Evolutionary conservation across 1,284 basidiomycete genomes (phyloP).

Genomic region (Boletellus deceptivus): DNA sequence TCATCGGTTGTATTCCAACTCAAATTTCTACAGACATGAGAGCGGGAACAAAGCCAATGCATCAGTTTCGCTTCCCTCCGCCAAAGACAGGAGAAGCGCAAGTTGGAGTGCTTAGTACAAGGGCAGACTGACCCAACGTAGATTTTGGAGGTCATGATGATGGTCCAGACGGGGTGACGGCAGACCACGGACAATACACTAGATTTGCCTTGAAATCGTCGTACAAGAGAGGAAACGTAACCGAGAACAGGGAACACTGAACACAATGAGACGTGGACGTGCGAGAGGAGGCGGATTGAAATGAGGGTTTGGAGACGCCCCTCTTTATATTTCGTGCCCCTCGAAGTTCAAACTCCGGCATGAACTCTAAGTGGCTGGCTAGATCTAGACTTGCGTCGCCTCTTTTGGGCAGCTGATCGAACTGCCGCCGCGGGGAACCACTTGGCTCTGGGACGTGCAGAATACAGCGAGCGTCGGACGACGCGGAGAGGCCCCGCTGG

Average conservation of each 20-base stretch:
- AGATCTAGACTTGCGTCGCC: constrained; percentile 25
- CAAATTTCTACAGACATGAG: constrained; percentile 69
- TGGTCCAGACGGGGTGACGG: constrained; percentile 25
- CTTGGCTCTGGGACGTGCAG: not conserved
- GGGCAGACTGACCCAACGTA: constrained; percentile 80
- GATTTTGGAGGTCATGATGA: constrained; percentile 74
- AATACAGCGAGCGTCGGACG: not conserved
- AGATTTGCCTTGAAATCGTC: constrained; percentile 37
- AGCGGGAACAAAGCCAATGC: constrained; percentile 33
- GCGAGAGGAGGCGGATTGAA: constrained; percentile 36
- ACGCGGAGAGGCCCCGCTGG: no score
- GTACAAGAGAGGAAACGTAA: constrained; percentile 44
- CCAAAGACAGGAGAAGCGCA: constrained; percentile 43
- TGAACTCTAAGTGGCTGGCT: constrained; percentile 31
- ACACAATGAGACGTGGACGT: constrained; percentile 42
- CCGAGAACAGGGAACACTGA: constrained; percentile 49
- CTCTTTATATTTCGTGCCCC: constrained; percentile 48
- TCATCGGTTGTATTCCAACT: constrained; percentile 96
- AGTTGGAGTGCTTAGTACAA: constrained; percentile 40
- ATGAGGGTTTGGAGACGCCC: constrained; percentile 30
- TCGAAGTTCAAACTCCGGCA: constrained; percentile 50
- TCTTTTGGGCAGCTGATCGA: constrained; percentile 20
- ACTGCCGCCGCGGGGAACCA: constrained; percentile 13
- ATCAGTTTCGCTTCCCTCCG: constrained; percentile 53
- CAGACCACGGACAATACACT: constrained; percentile 36